Evolutionary conservation across 1,284 basidiomycete species (phyloP).

Genomic region (Cutaneotrichosporon mucoides): DNA sequence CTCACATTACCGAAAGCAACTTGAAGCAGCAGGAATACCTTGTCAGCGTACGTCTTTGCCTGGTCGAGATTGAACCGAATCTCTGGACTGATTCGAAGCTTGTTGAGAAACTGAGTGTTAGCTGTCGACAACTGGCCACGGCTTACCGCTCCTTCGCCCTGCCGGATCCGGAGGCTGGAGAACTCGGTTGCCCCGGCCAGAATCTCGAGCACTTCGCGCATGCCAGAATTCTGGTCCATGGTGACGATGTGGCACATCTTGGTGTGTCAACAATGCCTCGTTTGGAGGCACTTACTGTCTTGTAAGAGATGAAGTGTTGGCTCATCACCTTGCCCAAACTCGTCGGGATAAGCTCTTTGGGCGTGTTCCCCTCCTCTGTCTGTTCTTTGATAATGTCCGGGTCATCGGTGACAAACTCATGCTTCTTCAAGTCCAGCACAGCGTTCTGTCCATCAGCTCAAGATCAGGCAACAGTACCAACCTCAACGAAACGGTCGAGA

Average conservation of each 20-base stretch:
- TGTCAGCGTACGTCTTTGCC: slow-evolving; percentile 39
- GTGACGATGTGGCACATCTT: slow-evolving; percentile 30
- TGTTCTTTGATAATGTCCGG: slow-evolving; percentile 22
- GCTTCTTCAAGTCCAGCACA: slow-evolving; percentile 58
- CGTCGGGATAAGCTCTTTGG: slow-evolving; percentile 1
- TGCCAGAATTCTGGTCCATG: slow-evolving; percentile 16
- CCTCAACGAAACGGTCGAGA: slow-evolving; percentile 66
- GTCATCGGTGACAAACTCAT: slow-evolving; percentile 55
- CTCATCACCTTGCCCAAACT: slow-evolving; percentile 40
- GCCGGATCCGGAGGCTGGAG: slow-evolving; percentile 36
- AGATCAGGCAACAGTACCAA: slow-evolving; percentile 12
- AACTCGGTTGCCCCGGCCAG: slow-evolving; percentile 32
- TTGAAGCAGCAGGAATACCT: slow-evolving; percentile 46
- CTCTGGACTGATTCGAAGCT: slow-evolving; percentile 27
- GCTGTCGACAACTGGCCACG: background rate
- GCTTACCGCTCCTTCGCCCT: slow-evolving; percentile 36
- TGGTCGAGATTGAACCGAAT: slow-evolving; percentile 33
- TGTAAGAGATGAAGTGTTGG: slow-evolving; percentile 13
- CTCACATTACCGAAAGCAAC: slow-evolving; percentile 35
- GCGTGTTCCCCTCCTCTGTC: slow-evolving; percentile 34
- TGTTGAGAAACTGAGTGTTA: slow-evolving; percentile 32
- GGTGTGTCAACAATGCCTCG: background rate
- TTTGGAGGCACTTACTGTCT: slow-evolving; percentile 11
- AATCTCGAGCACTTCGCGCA: slow-evolving; percentile 30
- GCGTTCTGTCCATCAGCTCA: slow-evolving; percentile 51